Evolutionary conservation across 495 filamentous ascomycete species (phyloP).

Genomic region (Tuber umbilicatum): DNA sequence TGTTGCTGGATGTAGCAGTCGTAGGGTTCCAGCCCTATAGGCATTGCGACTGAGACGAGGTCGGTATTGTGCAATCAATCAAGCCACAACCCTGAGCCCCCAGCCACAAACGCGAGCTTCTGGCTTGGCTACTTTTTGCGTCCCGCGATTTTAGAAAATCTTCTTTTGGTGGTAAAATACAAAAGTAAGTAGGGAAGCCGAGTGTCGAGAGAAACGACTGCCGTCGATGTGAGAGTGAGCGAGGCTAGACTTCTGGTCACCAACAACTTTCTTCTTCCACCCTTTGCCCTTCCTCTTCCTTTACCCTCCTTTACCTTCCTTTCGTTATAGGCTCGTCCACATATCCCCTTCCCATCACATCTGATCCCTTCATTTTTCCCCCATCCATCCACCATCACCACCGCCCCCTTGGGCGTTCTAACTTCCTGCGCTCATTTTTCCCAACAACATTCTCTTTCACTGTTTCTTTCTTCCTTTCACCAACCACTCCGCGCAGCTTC

Average conservation of each 20-base stretch:
- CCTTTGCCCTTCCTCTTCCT: background rate
- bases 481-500: constrained; percentile 1
- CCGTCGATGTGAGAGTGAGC: constrained; percentile 1
- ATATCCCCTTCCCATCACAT: background rate
- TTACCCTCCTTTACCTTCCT: background rate
- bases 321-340: background rate
- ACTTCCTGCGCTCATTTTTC: background rate
- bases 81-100: too few species aligned
- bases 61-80: background rate
- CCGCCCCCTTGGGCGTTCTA: background rate
- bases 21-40: background rate
- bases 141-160: background rate
- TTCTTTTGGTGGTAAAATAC: background rate
- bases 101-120: constrained; percentile 2
- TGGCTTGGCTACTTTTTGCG: background rate
- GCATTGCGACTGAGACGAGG: background rate
- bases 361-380: background rate
- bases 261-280: background rate
- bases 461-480: background rate
- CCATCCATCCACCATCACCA: background rate
- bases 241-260: constrained; percentile 2
- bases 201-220: constrained; percentile 1
- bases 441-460: background rate
- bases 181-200: background rate
- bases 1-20: background rate